A percentile compares a stretch with the other conserved stretches of the same genome.
These are phyloP conservation scores for Bryum argenteum DNA, from an alignment of 225 moss, liverwort and hornwort species.

Conservation along the genomic window DNA sequence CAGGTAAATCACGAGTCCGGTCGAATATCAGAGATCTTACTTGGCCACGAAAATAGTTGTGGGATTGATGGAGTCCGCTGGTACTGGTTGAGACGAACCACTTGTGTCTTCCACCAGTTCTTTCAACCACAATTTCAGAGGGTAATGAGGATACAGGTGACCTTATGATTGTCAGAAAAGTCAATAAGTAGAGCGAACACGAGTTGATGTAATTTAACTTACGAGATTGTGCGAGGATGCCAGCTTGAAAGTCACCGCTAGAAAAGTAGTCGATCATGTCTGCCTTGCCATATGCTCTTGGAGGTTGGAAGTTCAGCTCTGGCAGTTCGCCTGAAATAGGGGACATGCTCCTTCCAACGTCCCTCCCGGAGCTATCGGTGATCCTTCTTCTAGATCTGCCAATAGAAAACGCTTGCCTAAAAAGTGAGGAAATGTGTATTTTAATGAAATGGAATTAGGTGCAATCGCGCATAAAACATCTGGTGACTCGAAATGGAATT, in stretches of 20 bases:
- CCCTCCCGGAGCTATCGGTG: conserved; percentile 30
- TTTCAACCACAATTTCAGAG: conserved; percentile 21
- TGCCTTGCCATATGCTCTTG: conserved; percentile 41
- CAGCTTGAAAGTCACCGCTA: conserved; percentile 58
- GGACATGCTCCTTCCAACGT: conserved; percentile 35
- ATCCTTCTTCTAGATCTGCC: conserved; percentile 45
- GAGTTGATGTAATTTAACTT: conserved; percentile 25
- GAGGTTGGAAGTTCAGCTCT: conserved; percentile 41
- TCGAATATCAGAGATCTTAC: conserved; percentile 29
- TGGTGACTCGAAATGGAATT: conserved; percentile 2
- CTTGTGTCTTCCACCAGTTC: conserved; percentile 59
- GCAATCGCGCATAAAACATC: neutral
- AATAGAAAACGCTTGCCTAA: conserved; percentile 2
- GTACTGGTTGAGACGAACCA: conserved; percentile 54
- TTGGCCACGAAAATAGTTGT: conserved; percentile 58
- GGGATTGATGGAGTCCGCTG: conserved; percentile 56
- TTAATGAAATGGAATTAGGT: neutral
- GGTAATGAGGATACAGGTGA: conserved; percentile 3
- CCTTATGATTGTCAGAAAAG: neutral
- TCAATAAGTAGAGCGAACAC: neutral
- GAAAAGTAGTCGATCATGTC: conserved; percentile 60
- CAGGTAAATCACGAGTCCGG: neutral
- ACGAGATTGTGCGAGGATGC: conserved; percentile 64
- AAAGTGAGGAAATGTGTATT: neutral
- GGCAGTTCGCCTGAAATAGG: conserved; percentile 57